Evolutionary conservation across 2,329 filamentous ascomycete species (phyloP).

Genomic region (Calonectria crousiana): DNA sequence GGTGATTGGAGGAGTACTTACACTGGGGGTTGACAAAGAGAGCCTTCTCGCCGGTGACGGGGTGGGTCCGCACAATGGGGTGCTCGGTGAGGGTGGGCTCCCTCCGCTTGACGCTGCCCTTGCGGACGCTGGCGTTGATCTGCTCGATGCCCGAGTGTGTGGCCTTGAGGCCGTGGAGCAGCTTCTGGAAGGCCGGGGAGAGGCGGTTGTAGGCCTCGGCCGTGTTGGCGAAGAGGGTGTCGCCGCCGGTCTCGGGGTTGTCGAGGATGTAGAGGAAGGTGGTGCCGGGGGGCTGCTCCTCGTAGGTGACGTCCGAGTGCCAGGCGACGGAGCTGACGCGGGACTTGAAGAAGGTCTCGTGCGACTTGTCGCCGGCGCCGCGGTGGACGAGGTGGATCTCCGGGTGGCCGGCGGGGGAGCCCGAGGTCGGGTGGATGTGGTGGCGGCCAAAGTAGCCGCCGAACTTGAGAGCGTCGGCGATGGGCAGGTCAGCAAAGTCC

Average conservation of each 20-base stretch:
- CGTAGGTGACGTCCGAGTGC: conserved; percentile 92
- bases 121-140: conserved; percentile 74
- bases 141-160: conserved; percentile 88
- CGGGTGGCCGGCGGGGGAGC: conserved; percentile 78
- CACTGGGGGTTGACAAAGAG: conserved; percentile 87
- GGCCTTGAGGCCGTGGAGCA: conserved; percentile 83
- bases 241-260: conserved; percentile 81
- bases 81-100: conserved; percentile 82
- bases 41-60: conserved; percentile 85
- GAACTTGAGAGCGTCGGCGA: conserved; percentile 75
- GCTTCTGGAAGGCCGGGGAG: conserved; percentile 81
- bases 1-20: conserved; percentile 56
- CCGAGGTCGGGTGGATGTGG: conserved; percentile 85
- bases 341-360: conserved; percentile 70
- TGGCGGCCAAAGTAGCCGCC: conserved; percentile 84
- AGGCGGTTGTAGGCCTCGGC: conserved; percentile 85
- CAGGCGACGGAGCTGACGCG: conserved; percentile 86
- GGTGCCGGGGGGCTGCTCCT: conserved; percentile 88
- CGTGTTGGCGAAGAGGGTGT: conserved; percentile 86
- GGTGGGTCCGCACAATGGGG: conserved; percentile 85
- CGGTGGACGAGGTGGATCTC: conserved; percentile 85
- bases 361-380: conserved; percentile 64
- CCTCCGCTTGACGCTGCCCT: conserved; percentile 78
- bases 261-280: conserved; percentile 93
- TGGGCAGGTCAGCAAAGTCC: conserved; percentile 78